Evolutionary conservation across 192 early-diverging fungal species (phyloP), one percentile per base, ranked within the genome.

Genomic region (Hyaloraphidium curvatum): DNA sequence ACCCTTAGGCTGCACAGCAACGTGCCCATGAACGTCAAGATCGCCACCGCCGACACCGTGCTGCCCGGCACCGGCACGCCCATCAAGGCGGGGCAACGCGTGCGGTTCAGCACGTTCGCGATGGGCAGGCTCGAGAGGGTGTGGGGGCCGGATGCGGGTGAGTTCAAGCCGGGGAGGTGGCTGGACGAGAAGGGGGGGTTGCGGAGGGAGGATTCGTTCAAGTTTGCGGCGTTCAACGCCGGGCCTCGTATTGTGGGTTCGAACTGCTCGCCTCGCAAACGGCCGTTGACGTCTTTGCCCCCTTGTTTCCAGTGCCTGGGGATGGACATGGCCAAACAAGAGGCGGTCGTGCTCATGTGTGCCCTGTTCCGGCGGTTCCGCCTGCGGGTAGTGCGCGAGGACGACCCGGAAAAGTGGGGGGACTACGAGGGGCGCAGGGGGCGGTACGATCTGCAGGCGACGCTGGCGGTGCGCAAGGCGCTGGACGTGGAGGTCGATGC

Each of bases 61-160:
- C 69, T 58, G 66, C 72, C 72, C 27, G 70, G 71, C 41, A 69
- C 69, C 17, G 71, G 69, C 25, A 54, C 59, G 9, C 59, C 71
- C 19, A 62, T 65, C 48, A 64, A 63, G 21, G 67, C 64, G 16
- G 72, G 71, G 25, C 67, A 61, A 52, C 61, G 70, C 16, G 52
- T 54, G 17, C 69, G 69, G 69, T 62, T 53, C 1, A 13, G 33
- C n/a, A 57, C 61, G 0, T 71, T 62, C 59, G 39, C 41, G 43
- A 23, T 67, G 56, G 68, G 69, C 11, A 66, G 72, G 22, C 54
- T 61, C n/a, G 57, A 53, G 2, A 16, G 19, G 0, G 59, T 68
- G 0, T 74, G 72, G 72, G 72, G 72, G 7, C 26, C 54, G 1
- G 69, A 71, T 54, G 65, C 66, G 11, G 59, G 30, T 13, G 59